phyloP scores from a whole-genome alignment of 805 yeast species.

The Ogataea parapolymorpha region DNA sequence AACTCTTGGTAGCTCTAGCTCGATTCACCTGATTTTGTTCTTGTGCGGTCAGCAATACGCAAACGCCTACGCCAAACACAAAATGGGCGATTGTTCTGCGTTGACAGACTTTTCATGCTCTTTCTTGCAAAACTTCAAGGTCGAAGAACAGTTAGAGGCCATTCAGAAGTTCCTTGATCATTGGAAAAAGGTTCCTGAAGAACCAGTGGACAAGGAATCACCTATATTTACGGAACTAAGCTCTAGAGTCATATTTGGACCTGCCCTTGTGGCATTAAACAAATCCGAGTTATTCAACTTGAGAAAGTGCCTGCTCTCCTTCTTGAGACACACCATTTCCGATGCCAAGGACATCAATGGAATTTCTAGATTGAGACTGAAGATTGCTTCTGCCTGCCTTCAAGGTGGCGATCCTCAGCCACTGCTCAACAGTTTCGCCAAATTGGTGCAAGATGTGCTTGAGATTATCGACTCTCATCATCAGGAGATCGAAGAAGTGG shows the following conservation, averaged over 20 bases:
- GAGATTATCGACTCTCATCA: conserved; percentile 36
- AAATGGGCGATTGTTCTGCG: conserved; percentile 61
- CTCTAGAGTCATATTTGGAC: conserved; percentile 60
- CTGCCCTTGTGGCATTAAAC: conserved; percentile 50
- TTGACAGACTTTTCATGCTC: conserved; percentile 69
- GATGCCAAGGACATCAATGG: conserved; percentile 39
- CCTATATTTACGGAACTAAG: conserved; percentile 38
- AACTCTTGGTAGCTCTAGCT: conserved; percentile 64
- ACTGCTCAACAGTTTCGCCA: conserved; percentile 26
- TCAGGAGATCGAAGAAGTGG: conserved; percentile 27
- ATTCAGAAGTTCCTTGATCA: conserved; percentile 47
- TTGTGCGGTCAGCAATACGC: conserved; percentile 80
- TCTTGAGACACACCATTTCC: conserved; percentile 49
- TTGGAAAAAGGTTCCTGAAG: conserved; percentile 47
- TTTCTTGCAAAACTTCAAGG: conserved; percentile 64
- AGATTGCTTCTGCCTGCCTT: conserved; percentile 34
- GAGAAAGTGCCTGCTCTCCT: conserved; percentile 52
- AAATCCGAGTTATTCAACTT: conserved; percentile 46
- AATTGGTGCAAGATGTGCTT: conserved; percentile 35
- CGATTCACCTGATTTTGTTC: conserved; percentile 71
- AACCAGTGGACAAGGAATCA: conserved; percentile 37
- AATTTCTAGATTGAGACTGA: conserved; percentile 42
- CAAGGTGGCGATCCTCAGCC: conserved; percentile 24
- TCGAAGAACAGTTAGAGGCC: conserved; percentile 63
- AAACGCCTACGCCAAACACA: conserved; percentile 49